phyloP scores from a whole-genome alignment of 2,329 filamentous ascomycete genomes.

The Scortechinia acanthostroma region DNA sequence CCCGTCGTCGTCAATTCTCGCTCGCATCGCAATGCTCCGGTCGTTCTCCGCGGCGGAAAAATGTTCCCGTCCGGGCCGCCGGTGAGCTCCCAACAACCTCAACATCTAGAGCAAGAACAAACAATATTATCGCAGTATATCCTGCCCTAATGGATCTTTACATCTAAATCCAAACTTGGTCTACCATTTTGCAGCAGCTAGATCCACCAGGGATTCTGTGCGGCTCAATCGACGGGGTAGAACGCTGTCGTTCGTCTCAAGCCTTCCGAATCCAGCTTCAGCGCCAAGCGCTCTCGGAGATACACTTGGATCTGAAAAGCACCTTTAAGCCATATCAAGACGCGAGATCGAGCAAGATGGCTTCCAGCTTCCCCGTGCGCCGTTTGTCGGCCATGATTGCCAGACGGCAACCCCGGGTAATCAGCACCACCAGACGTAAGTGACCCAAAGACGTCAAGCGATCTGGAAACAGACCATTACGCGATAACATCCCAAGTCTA shows the following conservation, averaged over 20 bases:
- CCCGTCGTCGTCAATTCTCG: conserved; percentile 1
- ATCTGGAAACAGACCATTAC: not conserved
- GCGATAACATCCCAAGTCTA: too few species aligned
- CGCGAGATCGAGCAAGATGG: too few species aligned
- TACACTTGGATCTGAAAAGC: too few species aligned
- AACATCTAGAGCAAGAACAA: conserved; percentile 17
- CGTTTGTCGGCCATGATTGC: conserved; percentile 21
- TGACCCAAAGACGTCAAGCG: conserved; percentile 8
- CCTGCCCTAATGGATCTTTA: too few species aligned
- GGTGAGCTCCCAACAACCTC: conserved; percentile 25
- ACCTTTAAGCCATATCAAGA: too few species aligned
- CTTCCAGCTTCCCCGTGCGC: conserved; percentile 18
- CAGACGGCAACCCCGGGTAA: conserved; percentile 18
- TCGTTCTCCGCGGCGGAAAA: conserved; percentile 23
- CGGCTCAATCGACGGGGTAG: not conserved
- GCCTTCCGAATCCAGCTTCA: too few species aligned
- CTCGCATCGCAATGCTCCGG: conserved; percentile 7
- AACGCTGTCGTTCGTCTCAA: too few species aligned
- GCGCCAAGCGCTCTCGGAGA: too few species aligned
- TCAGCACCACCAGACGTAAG: conserved; percentile 21
- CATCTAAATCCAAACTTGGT: too few species aligned
- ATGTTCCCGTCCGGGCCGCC: conserved; percentile 25
- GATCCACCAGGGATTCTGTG: not conserved
- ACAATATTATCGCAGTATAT: too few species aligned
- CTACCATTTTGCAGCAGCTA: too few species aligned